These are phyloP conservation scores for Phaffomyces antillensis DNA, from an alignment of 805 yeast genomes.

Conservation along the genomic window DNA sequence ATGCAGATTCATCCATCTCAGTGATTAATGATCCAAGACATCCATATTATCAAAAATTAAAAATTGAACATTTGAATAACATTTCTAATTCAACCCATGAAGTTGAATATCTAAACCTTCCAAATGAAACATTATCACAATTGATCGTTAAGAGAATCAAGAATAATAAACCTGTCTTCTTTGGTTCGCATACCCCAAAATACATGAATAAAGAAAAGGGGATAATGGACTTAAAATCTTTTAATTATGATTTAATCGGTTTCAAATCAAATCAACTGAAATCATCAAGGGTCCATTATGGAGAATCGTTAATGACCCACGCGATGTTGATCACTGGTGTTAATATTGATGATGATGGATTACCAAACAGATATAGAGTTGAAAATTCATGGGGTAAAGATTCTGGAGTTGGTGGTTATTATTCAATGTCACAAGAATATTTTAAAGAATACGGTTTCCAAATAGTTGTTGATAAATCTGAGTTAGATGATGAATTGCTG, in stretches of 20 bases:
- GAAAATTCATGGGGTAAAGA: constrained; percentile 77
- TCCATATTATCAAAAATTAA: constrained; percentile 51
- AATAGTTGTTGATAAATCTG: constrained; percentile 52
- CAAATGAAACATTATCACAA: constrained; percentile 48
- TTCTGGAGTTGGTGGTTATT: constrained; percentile 60
- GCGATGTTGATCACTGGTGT: constrained; percentile 86
- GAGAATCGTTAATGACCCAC: constrained; percentile 78
- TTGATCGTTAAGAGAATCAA: constrained; percentile 63
- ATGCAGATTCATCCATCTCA: constrained; percentile 50
- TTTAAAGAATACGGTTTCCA: constrained; percentile 71
- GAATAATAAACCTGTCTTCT: constrained; percentile 73
- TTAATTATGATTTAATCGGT: constrained; percentile 57
- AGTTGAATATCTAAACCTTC: constrained; percentile 65
- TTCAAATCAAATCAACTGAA: constrained; percentile 47
- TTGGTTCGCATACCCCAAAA: constrained; percentile 86
- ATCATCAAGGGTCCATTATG: constrained; percentile 62
- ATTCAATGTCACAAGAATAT: constrained; percentile 66
- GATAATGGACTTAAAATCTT: constrained; percentile 62
- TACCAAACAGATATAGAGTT: constrained; percentile 63
- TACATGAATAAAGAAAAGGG: constrained; percentile 57
- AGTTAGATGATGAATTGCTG: constrained; percentile 26
- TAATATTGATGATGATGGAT: constrained; percentile 55
- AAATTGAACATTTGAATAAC: constrained; percentile 71
- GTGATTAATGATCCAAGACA: constrained; percentile 81
- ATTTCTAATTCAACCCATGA: constrained; percentile 50